Conservation (phyloP, 108 stramenopile species). For the Cyclotella kingstonii region DNA sequence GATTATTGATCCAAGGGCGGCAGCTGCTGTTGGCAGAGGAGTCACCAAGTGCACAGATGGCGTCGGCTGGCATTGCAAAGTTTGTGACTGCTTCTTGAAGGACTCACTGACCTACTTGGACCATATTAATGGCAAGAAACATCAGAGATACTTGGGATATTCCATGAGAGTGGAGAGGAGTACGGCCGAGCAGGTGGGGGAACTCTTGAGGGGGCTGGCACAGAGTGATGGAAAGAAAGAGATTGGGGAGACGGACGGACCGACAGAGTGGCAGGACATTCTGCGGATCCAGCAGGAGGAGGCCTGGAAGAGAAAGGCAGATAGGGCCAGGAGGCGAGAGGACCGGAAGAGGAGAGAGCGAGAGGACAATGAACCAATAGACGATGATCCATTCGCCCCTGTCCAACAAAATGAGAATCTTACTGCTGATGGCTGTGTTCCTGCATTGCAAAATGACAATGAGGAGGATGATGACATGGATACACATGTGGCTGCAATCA, state of each 20-base stretch:
- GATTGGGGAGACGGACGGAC: conserved; percentile 8
- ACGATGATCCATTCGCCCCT: background rate
- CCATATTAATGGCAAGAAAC: conserved; percentile 96
- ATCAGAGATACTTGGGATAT: conserved; percentile 92
- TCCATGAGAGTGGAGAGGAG: conserved; percentile 93
- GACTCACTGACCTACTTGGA: conserved; percentile 93
- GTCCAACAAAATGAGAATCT: conserved; percentile 1
- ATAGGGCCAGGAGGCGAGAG: conserved; percentile 62
- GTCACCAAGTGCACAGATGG: conserved; percentile 65
- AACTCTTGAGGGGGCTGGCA: conserved; percentile 42
- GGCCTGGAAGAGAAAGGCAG: conserved; percentile 54
- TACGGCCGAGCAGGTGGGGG: conserved; percentile 70
- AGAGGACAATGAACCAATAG: conserved; percentile 21
- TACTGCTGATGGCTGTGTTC: conserved; percentile 31
- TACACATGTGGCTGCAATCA: conserved; percentile 89
- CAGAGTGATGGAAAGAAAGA: conserved; percentile 35
- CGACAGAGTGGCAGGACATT: conserved; percentile 52
- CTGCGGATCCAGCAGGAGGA: conserved; percentile 79
- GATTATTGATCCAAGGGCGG: conserved; percentile 73
- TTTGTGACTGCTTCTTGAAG: conserved; percentile 94
- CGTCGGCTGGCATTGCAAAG: conserved; percentile 94
- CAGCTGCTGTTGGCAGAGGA: conserved; percentile 47
- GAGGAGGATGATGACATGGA: conserved; percentile 64
- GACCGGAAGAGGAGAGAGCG: conserved; percentile 59
- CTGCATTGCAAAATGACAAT: conserved; percentile 58